A percentile compares a stretch with the other conserved stretches of the same genome.
Conservation (phyloP, 352 stramenopile species). For the Pythium apleroticum region DNA sequence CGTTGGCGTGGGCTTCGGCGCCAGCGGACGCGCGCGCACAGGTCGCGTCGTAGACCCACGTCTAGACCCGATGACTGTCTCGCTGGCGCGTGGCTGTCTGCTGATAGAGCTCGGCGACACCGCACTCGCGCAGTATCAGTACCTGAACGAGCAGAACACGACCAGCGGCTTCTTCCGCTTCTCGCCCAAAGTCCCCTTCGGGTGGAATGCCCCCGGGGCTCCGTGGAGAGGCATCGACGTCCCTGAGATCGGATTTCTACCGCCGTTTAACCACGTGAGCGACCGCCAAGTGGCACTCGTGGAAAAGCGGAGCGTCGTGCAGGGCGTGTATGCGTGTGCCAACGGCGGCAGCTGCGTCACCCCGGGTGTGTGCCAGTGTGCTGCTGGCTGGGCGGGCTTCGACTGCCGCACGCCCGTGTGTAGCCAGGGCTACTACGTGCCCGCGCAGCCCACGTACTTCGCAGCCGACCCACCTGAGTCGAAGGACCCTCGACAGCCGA, state of each 20-base stretch:
- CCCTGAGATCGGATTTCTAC: conserved; percentile 45
- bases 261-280: conserved; percentile 54
- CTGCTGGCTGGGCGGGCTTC: conserved; percentile 93
- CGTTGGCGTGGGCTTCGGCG: conserved; percentile 38
- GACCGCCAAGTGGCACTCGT: conserved; percentile 93
- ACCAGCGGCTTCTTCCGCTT: conserved; percentile 83
- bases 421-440: conserved; percentile 91
- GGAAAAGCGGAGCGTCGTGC: conserved; percentile 75
- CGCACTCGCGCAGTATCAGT: conserved; percentile 87
- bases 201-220: conserved; percentile 64
- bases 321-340: conserved; percentile 94
- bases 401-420: conserved; percentile 96
- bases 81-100: conserved; percentile 39
- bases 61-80: conserved; percentile 14
- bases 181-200: conserved; percentile 76
- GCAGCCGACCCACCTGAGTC: conserved; percentile 55
- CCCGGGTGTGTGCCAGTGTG: conserved; percentile 91
- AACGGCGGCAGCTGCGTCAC: conserved; percentile 92
- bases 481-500: conserved; percentile 45
- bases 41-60: conserved; percentile 31
- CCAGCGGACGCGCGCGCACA: conserved; percentile 26
- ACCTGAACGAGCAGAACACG: conserved; percentile 78
- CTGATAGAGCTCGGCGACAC: conserved; percentile 86
- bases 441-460: conserved; percentile 76
- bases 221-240: conserved; percentile 69